Percentiles rank a stretch among this genome's conserved stretches.
Conservation (phyloP, 495 filamentous ascomycete genomes). For the Aspergillus bridgeri region DNA sequence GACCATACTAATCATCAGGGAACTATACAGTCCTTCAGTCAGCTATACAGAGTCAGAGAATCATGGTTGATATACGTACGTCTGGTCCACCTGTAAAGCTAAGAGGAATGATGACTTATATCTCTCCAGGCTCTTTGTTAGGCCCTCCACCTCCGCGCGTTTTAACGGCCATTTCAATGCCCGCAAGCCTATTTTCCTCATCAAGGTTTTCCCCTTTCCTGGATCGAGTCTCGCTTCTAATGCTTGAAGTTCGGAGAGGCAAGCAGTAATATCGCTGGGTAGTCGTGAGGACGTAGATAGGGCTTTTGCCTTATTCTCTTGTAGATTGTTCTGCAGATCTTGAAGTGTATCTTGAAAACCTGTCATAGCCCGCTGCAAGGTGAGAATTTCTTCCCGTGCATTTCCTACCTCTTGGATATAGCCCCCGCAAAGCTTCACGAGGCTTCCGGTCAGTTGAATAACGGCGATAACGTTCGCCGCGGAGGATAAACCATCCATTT, state of each 20-base stretch:
- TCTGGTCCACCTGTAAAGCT: conserved; percentile 29
- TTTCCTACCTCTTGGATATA: conserved; percentile 29
- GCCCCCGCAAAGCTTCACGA: conserved; percentile 28
- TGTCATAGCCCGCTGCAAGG: conserved; percentile 18
- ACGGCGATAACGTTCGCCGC: not conserved
- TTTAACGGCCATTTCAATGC: conserved; percentile 32
- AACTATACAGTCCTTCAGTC: conserved; percentile 15
- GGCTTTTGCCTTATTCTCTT: conserved; percentile 13
- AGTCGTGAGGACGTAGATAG: conserved; percentile 11
- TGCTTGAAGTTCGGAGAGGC: conserved; percentile 22
- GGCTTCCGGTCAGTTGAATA: conserved; percentile 25
- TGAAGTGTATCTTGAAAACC: conserved; percentile 19
- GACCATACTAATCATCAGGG: conserved; percentile 16
- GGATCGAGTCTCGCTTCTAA: conserved; percentile 27
- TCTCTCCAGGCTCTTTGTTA: conserved; percentile 24
- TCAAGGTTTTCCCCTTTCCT: conserved; percentile 22
- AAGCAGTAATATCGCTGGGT: conserved; percentile 20
- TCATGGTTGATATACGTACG: conserved; percentile 18
- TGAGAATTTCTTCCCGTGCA: conserved; percentile 24
- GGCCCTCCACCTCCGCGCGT: conserved; percentile 22
- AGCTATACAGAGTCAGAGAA: conserved; percentile 15
- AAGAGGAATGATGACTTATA: conserved; percentile 30
- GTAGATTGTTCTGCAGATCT: conserved; percentile 20
- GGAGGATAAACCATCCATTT: not conserved
- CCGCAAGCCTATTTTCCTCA: conserved; percentile 27